These are phyloP conservation scores for Eucalyptus marginata DNA, from an alignment of 345 rosid species.

Conservation along the genomic window DNA sequence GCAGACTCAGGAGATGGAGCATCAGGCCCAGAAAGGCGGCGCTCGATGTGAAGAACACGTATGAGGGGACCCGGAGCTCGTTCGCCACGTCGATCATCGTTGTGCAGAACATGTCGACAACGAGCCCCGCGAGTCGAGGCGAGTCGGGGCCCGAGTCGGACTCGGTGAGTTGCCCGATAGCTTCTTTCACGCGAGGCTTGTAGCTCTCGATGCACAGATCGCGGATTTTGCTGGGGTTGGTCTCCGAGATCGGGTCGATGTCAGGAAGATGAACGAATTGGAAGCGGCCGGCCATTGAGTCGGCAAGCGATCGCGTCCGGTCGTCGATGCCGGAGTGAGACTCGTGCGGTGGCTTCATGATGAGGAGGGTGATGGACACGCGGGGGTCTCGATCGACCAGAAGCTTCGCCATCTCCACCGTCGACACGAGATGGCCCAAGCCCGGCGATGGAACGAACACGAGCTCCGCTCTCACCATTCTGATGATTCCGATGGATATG, in stretches of 20 bases:
- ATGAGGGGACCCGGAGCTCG: slow-evolving; percentile 17
- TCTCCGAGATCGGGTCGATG: not conserved
- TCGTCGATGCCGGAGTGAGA: not conserved
- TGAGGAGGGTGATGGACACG: slow-evolving; percentile 5
- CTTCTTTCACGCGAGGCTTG: slow-evolving; percentile 1
- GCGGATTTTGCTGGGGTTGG: not conserved
- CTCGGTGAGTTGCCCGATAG: not conserved
- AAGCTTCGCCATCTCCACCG: slow-evolving; percentile 3
- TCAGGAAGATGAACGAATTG: not conserved
- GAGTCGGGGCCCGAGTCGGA: not conserved
- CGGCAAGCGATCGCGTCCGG: not conserved
- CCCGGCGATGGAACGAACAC: not conserved
- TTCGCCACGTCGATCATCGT: slow-evolving; percentile 15
- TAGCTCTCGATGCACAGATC: not conserved
- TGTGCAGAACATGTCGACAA: slow-evolving; percentile 23
- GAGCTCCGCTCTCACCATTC: not conserved
- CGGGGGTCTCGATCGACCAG: slow-evolving; percentile 1
- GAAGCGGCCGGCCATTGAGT: not conserved
- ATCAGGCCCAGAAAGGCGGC: slow-evolving; percentile 13
- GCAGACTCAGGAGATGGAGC: not conserved
- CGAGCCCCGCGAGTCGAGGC: slow-evolving; percentile 3
- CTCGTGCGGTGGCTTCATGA: not conserved
- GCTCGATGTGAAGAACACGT: slow-evolving; percentile 15
- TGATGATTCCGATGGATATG: not conserved
- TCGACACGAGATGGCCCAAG: slow-evolving; percentile 3